Percentiles rank a stretch among this genome's conserved stretches.
phyloP scores from a whole-genome alignment of 2,329 filamentous ascomycete genomes.

The Chaetomium olivaceum region DNA sequence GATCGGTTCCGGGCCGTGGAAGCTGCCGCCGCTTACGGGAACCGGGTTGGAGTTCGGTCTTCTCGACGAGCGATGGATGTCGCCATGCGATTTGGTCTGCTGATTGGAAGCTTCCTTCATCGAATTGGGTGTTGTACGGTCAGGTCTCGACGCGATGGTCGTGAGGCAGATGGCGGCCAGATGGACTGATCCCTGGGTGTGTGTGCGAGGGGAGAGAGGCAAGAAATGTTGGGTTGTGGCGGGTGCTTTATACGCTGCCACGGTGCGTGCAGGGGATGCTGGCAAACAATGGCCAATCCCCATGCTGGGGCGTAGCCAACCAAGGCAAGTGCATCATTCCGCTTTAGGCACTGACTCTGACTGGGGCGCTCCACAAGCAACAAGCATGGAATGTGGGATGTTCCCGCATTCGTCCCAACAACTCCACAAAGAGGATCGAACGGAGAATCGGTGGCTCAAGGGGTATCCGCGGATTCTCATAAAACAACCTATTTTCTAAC shows the following conservation, averaged over 20 bases:
- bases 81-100: conserved; percentile 58
- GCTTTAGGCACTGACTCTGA: conserved; percentile 6
- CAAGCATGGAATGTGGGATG: neutral
- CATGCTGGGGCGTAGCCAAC: conserved; percentile 8
- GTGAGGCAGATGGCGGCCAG: neutral
- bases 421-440: neutral
- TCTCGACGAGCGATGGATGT: conserved; percentile 41
- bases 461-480: too few relatives aligned
- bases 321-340: conserved; percentile 7
- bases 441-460: neutral
- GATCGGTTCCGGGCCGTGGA: conserved; percentile 29
- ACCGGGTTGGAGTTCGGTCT: conserved; percentile 45
- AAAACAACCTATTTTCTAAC: too few relatives aligned
- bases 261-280: neutral
- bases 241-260: conserved; percentile 15
- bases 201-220: neutral
- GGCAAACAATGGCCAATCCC: neutral
- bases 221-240: conserved; percentile 3
- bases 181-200: neutral
- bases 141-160: conserved; percentile 20
- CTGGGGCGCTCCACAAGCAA: neutral
- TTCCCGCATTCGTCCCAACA: neutral
- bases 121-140: conserved; percentile 42
- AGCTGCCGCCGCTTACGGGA: conserved; percentile 42
- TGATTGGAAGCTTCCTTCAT: conserved; percentile 62